A percentile compares a stretch with the other conserved stretches of the same genome.
Evolutionary conservation across 345 rosid genomes (phyloP).

Genomic region (Bruguiera sexangula): DNA sequence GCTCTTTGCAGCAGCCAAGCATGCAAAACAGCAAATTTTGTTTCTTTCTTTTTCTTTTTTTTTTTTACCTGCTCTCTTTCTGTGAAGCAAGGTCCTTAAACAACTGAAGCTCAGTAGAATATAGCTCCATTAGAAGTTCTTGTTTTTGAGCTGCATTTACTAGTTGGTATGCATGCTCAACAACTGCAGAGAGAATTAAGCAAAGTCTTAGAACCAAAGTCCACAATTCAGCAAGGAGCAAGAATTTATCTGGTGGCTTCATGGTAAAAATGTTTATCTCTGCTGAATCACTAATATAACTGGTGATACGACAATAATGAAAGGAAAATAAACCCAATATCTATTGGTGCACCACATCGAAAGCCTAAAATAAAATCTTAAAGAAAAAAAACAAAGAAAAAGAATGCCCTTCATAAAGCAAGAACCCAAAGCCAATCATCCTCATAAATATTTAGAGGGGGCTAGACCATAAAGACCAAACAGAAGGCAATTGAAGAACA

Average conservation of each 20-base stretch:
- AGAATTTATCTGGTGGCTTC: neutral
- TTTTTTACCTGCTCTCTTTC: conserved; percentile 68
- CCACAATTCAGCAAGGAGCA: neutral
- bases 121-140: conserved; percentile 81
- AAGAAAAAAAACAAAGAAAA: neutral
- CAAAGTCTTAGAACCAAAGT: neutral
- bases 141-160: conserved; percentile 82
- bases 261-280: neutral
- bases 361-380: neutral
- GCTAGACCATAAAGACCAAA: neutral
- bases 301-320: no score
- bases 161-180: conserved; percentile 79
- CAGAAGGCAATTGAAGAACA: neutral
- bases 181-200: conserved; percentile 39
- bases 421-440: neutral
- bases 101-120: conserved; percentile 84
- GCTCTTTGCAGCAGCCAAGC: neutral
- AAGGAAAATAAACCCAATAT: neutral
- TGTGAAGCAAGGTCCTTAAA: conserved; percentile 61
- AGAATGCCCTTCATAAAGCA: neutral
- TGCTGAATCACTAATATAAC: no score
- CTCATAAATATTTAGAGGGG: neutral
- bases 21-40: neutral
- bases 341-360: neutral
- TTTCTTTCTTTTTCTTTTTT: neutral